A percentile compares a stretch with the other conserved stretches of the same genome.
Conservation (phyloP, 2,329 filamentous ascomycete species). For the Plectosphaerella plurivora region DNA sequence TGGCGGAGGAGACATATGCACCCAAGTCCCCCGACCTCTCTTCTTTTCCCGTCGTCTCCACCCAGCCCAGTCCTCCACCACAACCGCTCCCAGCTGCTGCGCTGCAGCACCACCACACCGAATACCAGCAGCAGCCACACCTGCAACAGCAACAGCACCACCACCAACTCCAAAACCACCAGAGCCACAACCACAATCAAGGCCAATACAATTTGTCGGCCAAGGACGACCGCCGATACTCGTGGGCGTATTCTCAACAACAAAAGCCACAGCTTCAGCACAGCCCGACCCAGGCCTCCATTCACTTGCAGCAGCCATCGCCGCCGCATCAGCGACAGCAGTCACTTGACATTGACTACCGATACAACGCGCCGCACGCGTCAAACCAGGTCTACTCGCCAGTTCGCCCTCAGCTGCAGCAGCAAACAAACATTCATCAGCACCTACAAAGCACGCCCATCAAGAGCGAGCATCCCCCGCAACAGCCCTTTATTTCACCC, state of each 20-base stretch:
- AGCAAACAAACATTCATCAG: background rate
- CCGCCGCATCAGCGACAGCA: too few species aligned
- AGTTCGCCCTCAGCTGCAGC: background rate
- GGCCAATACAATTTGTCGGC: too few species aligned
- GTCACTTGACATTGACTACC: too few species aligned
- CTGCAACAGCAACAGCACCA: conserved; percentile 17
- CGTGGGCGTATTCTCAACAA: too few species aligned
- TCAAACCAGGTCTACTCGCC: too few species aligned
- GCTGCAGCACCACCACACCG: conserved; percentile 11
- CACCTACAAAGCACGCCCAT: background rate
- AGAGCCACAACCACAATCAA: background rate
- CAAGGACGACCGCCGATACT: too few species aligned
- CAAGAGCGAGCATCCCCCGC: too few species aligned
- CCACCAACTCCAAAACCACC: background rate
- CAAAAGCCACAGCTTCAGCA: too few species aligned
- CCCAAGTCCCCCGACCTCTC: conserved; percentile 57
- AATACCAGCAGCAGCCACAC: conserved; percentile 14
- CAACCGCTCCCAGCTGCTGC: conserved; percentile 19
- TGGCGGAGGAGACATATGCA: conserved; percentile 49
- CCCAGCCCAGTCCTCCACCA: conserved; percentile 20
- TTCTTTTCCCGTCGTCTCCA: conserved; percentile 37
- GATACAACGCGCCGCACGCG: too few species aligned
- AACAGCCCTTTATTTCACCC: background rate
- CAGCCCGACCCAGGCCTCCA: too few species aligned
- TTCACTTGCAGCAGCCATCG: too few species aligned